Evolutionary conservation across 1,139 yeast genomes (phyloP).

Genomic region (Blastobotrys petasosporus): DNA sequence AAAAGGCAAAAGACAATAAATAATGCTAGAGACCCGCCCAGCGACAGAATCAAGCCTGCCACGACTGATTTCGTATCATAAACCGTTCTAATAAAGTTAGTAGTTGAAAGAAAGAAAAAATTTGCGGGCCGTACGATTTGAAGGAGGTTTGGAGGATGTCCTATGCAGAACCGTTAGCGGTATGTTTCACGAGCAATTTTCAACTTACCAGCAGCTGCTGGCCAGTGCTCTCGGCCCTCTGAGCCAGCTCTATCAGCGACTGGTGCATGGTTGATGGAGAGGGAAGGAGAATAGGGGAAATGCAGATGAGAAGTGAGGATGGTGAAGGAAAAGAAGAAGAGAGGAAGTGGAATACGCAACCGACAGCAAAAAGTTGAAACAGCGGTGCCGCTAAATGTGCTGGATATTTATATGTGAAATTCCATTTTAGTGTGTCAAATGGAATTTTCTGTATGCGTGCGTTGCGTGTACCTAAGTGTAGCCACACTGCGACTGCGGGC

Average conservation of each 20-base stretch:
- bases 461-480: no score
- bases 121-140: not conserved
- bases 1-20: constrained; percentile 30
- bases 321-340: no score
- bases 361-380: not conserved
- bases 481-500: no score
- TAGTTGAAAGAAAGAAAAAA: constrained; percentile 3
- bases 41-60: constrained; percentile 32
- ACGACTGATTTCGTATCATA: constrained; percentile 31
- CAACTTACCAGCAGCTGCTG: constrained; percentile 11
- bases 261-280: not conserved
- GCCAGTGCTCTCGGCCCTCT: not conserved
- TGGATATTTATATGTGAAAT: not conserved
- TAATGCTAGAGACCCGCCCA: constrained; percentile 33
- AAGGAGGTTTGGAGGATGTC: constrained; percentile 14
- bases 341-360: not conserved
- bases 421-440: not conserved
- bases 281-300: not conserved
- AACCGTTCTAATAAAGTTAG: constrained; percentile 19
- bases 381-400: not conserved
- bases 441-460: no score
- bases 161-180: constrained; percentile 3
- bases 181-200: not conserved
- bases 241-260: no score
- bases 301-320: not conserved